A percentile compares a stretch with the other conserved stretches of the same genome.
phyloP scores from a whole-genome alignment of 1,139 yeast species.

The Suhomyces panamericanus region DNA sequence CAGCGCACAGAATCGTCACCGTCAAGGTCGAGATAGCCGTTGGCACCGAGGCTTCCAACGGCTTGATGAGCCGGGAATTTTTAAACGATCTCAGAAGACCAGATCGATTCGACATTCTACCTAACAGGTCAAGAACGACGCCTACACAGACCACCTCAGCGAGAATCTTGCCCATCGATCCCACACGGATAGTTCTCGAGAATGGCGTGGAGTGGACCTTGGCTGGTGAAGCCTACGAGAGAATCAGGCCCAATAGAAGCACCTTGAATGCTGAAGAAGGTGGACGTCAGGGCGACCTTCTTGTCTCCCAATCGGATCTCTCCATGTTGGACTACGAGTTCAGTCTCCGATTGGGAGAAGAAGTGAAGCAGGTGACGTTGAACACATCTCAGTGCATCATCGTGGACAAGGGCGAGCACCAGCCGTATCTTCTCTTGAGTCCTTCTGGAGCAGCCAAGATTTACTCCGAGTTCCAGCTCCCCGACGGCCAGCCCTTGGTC shows the following conservation, averaged over 20 bases:
- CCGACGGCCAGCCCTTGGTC: conserved; percentile 10
- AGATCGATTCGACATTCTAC: conserved; percentile 27
- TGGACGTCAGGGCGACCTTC: conserved; percentile 8
- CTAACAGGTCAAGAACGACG: conserved; percentile 12
- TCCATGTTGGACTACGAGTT: conserved; percentile 26
- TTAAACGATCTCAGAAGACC: conserved; percentile 29
- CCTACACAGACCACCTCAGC: neutral
- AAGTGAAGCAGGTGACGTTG: conserved; percentile 22
- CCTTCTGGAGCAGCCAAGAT: conserved; percentile 35
- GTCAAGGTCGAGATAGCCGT: conserved; percentile 16
- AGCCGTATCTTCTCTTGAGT: conserved; percentile 43
- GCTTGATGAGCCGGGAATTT: conserved; percentile 31
- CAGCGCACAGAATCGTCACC: conserved; percentile 13
- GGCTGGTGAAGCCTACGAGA: conserved; percentile 30
- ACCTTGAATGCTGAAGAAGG: neutral
- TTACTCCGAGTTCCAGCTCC: conserved; percentile 7
- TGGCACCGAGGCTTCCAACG: conserved; percentile 21
- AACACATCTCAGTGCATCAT: conserved; percentile 46
- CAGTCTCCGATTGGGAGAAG: conserved; percentile 15
- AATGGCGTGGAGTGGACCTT: conserved; percentile 29
- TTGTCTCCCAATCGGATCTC: conserved; percentile 28
- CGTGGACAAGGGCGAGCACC: conserved; percentile 34
- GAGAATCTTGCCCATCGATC: conserved; percentile 21
- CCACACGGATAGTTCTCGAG: conserved; percentile 25
- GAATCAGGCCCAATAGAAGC: conserved; percentile 14